Conservation (phyloP, 169 alveolate genomes). For the Babesia ovis region DNA sequence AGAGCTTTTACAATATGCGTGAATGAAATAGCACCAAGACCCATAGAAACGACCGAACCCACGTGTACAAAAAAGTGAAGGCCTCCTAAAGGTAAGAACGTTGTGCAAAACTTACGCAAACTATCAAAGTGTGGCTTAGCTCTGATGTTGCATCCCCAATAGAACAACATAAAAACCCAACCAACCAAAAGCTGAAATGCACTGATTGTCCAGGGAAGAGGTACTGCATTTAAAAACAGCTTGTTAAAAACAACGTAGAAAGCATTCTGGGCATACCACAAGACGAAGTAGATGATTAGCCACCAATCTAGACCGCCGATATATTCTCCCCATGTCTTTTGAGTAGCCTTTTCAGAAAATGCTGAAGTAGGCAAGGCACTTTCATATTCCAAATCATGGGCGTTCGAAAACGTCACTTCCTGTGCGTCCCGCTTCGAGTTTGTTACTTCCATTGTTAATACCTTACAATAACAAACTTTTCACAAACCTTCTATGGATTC, state of each 20-base stretch:
- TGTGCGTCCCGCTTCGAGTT: background rate
- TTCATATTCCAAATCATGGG: conserved; percentile 1
- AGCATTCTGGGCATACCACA: conserved; percentile 82
- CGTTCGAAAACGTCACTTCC: background rate
- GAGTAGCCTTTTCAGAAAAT: conserved; percentile 30
- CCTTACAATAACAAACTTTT: too few relatives aligned
- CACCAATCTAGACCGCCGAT: conserved; percentile 16
- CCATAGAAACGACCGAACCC: conserved; percentile 83
- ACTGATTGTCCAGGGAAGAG: conserved; percentile 83
- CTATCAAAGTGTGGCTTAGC: conserved; percentile 63
- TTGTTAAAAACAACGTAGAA: conserved; percentile 80
- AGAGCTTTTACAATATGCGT: conserved; percentile 84
- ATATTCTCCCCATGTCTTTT: background rate
- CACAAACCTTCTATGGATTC: too few relatives aligned
- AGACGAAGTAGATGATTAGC: conserved; percentile 3
- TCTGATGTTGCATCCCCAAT: conserved; percentile 67
- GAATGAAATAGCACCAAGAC: conserved; percentile 82
- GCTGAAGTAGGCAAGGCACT: conserved; percentile 50
- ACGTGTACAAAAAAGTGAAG: conserved; percentile 80
- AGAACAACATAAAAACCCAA: conserved; percentile 71
- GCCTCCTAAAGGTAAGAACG: conserved; percentile 74
- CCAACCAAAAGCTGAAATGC: conserved; percentile 78
- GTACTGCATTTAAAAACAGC: conserved; percentile 68
- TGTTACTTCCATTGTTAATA: conserved; percentile 9
- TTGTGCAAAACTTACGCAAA: conserved; percentile 54